These are phyloP conservation scores for Geotrichum aggregatum DNA, from an alignment of 1,139 yeast genomes.

Conservation along the genomic window DNA sequence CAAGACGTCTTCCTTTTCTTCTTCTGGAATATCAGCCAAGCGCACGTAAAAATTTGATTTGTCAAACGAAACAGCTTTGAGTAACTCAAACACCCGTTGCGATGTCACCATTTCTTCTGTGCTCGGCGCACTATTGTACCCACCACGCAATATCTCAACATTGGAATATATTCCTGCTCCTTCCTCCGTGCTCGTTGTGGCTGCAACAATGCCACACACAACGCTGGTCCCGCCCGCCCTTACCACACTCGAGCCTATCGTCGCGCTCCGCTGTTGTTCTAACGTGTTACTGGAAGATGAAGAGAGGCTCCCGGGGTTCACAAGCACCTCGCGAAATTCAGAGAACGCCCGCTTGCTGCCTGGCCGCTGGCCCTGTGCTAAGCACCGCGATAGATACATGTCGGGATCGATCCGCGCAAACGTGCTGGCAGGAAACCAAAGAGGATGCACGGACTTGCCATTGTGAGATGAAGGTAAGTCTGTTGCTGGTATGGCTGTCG, in stretches of 20 bases:
- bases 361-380: slow-evolving; percentile 70
- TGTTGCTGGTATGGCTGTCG: too few species aligned
- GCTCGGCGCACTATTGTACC: slow-evolving; percentile 62
- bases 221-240: slow-evolving; percentile 74
- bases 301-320: slow-evolving; percentile 31
- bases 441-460: slow-evolving; percentile 30
- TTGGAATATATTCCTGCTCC: slow-evolving; percentile 61
- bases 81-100: slow-evolving; percentile 58
- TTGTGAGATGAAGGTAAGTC: not conserved
- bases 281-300: not conserved
- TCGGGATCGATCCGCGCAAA: slow-evolving; percentile 85
- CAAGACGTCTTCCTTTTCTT: slow-evolving; percentile 33
- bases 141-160: slow-evolving; percentile 62
- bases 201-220: slow-evolving; percentile 71
- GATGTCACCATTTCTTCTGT: slow-evolving; percentile 85
- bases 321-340: slow-evolving; percentile 62
- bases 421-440: slow-evolving; percentile 73
- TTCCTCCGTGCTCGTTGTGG: slow-evolving; percentile 46
- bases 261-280: slow-evolving; percentile 17
- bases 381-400: slow-evolving; percentile 71
- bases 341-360: slow-evolving; percentile 53
- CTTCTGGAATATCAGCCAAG: slow-evolving; percentile 36
- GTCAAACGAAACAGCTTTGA: slow-evolving; percentile 38
- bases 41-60: slow-evolving; percentile 30
- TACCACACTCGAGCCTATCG: slow-evolving; percentile 37